Base-by-base conservation (phyloP, 108 stramenopile genomes). In the Cyclotella atomus region DNA sequence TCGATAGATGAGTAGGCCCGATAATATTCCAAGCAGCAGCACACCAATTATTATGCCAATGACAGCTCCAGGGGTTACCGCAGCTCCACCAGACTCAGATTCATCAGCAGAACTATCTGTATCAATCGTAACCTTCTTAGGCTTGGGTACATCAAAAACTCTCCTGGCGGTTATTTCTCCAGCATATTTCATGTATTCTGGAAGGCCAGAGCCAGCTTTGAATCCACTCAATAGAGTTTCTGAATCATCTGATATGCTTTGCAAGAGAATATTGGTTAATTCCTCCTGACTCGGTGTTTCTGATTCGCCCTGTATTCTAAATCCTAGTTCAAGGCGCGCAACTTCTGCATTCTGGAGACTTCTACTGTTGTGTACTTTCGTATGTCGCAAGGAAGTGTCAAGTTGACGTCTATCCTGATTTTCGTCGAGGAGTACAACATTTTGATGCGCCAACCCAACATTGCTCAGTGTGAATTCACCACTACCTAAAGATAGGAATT, bases 321-420 rank as follows among this genome's bases (percentile, higher is more conserved):
- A 59, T 2, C 69, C 69, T 2, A 70, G 24, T 47, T 70, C 69
- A 2, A 70, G 44, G 17, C 57, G 55, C 20, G 69, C 69, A 14
- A 70, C n/a, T 59, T 70, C 56, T 70, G 55, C 47, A 59, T 43
- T 70, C 19, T 43, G 38, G 45, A 70, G 69, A n/a, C 33, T 45
- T 45, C 56, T 59, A 16, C 55, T 55, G 38, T 10, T 36, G 38
- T 41, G 38, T 41, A n/a, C n/a, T n/a, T n/a, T n/a, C n/a, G n/a
- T n/a, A n/a, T 41, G 38, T 41, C 7, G 38, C 38, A 41, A 41
- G 7, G 38, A 41, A 21, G 45, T 28, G 3, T 46, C 44, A 12
- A 29, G 19, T 19, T 46, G 43, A 14, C 21, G 3, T 45, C 10
- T 24, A 33, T 25, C 44, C 29, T 25, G 12, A 3, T 47, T 20